A percentile compares a stretch with the other conserved stretches of the same genome.
These are phyloP conservation scores for Penicillium subrubescens DNA, from an alignment of 495 filamentous ascomycete species.

Conservation along the genomic window DNA sequence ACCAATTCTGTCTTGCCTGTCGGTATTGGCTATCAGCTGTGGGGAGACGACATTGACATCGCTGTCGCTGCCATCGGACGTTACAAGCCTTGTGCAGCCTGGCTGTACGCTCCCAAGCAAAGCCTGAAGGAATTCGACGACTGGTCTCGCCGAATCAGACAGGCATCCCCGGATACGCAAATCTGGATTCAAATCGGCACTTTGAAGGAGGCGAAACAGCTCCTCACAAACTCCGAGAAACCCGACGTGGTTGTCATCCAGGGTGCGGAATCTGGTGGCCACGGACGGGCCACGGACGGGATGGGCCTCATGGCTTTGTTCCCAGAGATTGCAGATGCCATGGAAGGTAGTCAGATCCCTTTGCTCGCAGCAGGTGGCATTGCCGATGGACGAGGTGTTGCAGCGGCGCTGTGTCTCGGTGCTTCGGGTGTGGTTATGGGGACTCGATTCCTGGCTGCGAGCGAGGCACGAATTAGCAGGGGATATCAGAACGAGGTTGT, in stretches of 20 bases:
- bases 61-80: conserved; percentile 45
- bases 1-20: conserved; percentile 49
- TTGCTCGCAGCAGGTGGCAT: conserved; percentile 76
- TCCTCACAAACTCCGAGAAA: conserved; percentile 31
- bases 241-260: conserved; percentile 76
- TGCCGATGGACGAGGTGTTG: conserved; percentile 64
- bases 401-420: conserved; percentile 66
- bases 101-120: conserved; percentile 66
- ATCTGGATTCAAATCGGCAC: conserved; percentile 73
- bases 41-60: conserved; percentile 50
- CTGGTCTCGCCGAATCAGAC: conserved; percentile 58
- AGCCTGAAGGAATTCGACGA: conserved; percentile 48
- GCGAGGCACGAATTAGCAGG: conserved; percentile 60
- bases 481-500: conserved; percentile 66
- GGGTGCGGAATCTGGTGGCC: conserved; percentile 73
- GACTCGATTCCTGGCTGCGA: conserved; percentile 68
- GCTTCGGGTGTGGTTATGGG: conserved; percentile 70
- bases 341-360: conserved; percentile 51
- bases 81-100: conserved; percentile 63
- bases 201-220: conserved; percentile 53
- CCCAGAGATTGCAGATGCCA: conserved; percentile 59
- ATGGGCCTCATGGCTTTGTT: conserved; percentile 60
- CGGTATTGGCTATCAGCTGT: conserved; percentile 65
- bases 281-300: conserved; percentile 60
- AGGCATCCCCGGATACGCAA: conserved; percentile 47